Evolutionary conservation across 2,329 filamentous ascomycete genomes (phyloP).

Genomic region (Biscogniauxia mediterranea): DNA sequence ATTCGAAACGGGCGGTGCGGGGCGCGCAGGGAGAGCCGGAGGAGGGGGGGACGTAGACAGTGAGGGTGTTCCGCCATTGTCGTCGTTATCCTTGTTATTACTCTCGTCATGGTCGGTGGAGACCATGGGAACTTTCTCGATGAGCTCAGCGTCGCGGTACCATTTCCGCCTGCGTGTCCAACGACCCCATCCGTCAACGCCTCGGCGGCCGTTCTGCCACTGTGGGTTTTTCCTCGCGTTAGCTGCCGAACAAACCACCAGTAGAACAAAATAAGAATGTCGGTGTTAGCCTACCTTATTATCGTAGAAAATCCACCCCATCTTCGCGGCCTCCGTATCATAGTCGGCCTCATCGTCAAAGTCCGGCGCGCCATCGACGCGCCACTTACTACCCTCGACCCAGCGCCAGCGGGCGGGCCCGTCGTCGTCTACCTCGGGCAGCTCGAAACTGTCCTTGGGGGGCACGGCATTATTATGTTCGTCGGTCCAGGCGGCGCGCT

Average conservation of each 20-base stretch:
- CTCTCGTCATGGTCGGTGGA: not conserved
- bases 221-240: constrained; percentile 34
- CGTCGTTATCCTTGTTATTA: no score
- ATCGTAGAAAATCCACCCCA: constrained; percentile 97
- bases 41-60: constrained; percentile 19
- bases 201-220: constrained; percentile 87
- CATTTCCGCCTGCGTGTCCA: constrained; percentile 94
- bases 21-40: constrained; percentile 29
- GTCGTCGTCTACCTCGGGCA: constrained; percentile 61
- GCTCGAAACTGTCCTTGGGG: constrained; percentile 66
- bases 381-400: constrained; percentile 84
- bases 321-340: constrained; percentile 59
- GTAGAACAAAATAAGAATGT: not conserved
- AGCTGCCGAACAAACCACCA: not conserved
- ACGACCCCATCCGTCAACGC: constrained; percentile 86
- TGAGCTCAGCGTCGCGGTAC: constrained; percentile 93
- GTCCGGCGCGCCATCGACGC: constrained; percentile 71
- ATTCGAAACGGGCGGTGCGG: constrained; percentile 20
- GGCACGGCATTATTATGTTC: constrained; percentile 85
- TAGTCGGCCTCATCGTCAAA: constrained; percentile 48
- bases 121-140: constrained; percentile 59
- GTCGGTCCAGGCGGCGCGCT: constrained; percentile 90
- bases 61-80: no score
- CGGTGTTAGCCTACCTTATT: constrained; percentile 67
- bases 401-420: constrained; percentile 64